These are phyloP conservation scores for Aspergillus costaricaensis DNA, from an alignment of 2,329 filamentous ascomycete species.

Conservation along the genomic window DNA sequence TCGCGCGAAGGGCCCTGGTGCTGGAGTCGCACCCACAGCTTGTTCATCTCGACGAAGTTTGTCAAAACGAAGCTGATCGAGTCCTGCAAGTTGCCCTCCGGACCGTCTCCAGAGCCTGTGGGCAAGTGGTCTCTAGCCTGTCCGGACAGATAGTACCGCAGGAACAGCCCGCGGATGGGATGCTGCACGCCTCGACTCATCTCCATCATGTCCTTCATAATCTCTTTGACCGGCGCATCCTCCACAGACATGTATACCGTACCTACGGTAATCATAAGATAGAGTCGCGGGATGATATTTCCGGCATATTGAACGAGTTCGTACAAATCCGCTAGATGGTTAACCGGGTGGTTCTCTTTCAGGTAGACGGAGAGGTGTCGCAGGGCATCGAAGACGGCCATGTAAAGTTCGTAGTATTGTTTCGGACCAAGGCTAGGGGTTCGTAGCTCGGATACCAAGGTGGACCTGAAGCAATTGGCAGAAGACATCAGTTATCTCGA, in stretches of 20 bases:
- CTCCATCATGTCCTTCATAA: conserved; percentile 99
- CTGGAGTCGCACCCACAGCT: conserved; percentile 95
- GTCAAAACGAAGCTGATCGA: conserved; percentile 98
- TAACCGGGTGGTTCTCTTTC: conserved; percentile 94
- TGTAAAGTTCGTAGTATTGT: conserved; percentile 99
- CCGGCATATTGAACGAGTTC: conserved; percentile 97
- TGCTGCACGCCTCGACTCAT: conserved; percentile 99
- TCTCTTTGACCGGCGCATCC: conserved; percentile 97
- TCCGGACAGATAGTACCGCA: conserved; percentile 93
- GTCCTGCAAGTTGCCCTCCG: conserved; percentile 93
- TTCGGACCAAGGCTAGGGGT: conserved; percentile 97
- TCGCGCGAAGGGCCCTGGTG: conserved; percentile 97
- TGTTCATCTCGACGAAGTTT: conserved; percentile 99
- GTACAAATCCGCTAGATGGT: conserved; percentile 96
- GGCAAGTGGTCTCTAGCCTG: conserved; percentile 91
- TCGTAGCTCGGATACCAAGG: conserved; percentile 94
- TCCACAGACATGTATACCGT: conserved; percentile 99
- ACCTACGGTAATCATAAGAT: conserved; percentile 98
- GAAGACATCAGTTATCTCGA: conserved; percentile 13
- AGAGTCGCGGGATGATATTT: conserved; percentile 93
- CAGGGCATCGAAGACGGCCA: conserved; percentile 97
- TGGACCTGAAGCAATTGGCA: conserved; percentile 67
- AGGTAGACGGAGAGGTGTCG: conserved; percentile 95
- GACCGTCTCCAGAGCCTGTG: conserved; percentile 78
- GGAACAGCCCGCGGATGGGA: conserved; percentile 88